Evolutionary conservation across 305 asterid genomes (phyloP), one percentile per base, ranked within the genome.

Genomic region (Fraxinus sp.): DNA sequence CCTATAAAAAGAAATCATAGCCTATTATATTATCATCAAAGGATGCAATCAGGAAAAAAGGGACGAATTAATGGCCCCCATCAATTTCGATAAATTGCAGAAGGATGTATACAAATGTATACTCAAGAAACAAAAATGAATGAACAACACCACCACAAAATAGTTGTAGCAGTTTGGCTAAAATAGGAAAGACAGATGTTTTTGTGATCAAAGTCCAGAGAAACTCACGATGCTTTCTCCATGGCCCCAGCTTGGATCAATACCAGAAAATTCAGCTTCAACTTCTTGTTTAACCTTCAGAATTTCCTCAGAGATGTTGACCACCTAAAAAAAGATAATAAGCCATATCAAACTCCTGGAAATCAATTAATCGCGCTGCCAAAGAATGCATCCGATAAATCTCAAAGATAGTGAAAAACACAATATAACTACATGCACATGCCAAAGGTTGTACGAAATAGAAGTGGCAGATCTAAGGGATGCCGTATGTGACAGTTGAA

Each of bases 221-320:
- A 70, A 70, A 70, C 75, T 70, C 39, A 70, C 75, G n/a, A 13
- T 70, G 75, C 75, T 28, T 70, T 70, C 75, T 70, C 39, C 75
- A 30, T 7, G 75, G 4, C 75, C 75, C 75, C 75, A 30, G 75
- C 75, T 30, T 11, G 75, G 75, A 30, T 70, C 75, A 11, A 30
- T 30, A 11, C 75, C 41, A 70, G 39, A 41, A 83, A 95, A 80
- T 73, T 97, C 98, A 79, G 93, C 93, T 80, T 93, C 98, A 80
- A 95, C 84, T 84, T 93, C 99, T 86, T 92, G 95, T 84, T 93
- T 94, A 77, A 92, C 91, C 89, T 90, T 91, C 37, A 92, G 82
- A 84, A 97, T 90, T 41, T 86, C 92, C 80, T 92, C 98, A 24
- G 98, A 87, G 83, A 90, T 80, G 72, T 35, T 81, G 57, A 83